phyloP scores from a whole-genome alignment of 1,284 basidiomycete species.

The Tetrapyrgos nigripes region DNA sequence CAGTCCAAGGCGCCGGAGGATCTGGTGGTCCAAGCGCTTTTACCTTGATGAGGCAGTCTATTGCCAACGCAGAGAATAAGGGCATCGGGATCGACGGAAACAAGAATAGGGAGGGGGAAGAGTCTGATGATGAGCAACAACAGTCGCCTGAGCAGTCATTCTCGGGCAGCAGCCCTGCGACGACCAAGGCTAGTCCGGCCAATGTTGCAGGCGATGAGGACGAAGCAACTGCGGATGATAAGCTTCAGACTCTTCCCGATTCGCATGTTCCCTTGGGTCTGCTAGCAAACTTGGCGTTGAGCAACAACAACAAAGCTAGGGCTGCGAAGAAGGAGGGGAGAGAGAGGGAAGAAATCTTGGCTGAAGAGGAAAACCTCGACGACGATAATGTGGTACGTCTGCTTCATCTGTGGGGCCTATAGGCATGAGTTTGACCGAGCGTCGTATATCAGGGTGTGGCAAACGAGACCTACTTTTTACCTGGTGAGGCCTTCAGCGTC shows the following conservation, averaged over 20 bases:
- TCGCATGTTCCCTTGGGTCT: constrained; percentile 74
- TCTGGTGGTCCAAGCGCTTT: constrained; percentile 49
- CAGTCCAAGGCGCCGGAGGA: constrained; percentile 38
- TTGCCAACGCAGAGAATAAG: neutral
- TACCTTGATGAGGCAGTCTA: constrained; percentile 42
- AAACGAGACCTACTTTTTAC: constrained; percentile 82
- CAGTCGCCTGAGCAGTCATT: constrained; percentile 5
- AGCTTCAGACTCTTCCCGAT: constrained; percentile 64
- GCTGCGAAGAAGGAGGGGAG: constrained; percentile 43
- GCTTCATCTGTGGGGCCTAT: neutral
- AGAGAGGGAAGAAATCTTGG: constrained; percentile 36
- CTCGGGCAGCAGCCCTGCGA: constrained; percentile 14
- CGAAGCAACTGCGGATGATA: constrained; percentile 31
- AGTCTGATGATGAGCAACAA: constrained; percentile 33
- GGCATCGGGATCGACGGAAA: neutral
- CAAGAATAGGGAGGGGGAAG: constrained; percentile 21
- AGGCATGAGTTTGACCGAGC: constrained; percentile 1
- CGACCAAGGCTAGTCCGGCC: constrained; percentile 27
- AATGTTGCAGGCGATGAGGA: constrained; percentile 33
- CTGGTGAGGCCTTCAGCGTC: constrained; percentile 50
- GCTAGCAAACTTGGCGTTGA: constrained; percentile 73
- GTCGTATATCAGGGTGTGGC: constrained; percentile 64
- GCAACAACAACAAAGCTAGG: constrained; percentile 47
- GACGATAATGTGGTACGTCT: constrained; percentile 70
- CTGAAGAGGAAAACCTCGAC: constrained; percentile 52